These are phyloP conservation scores for Trypethelium eluteriae DNA, from an alignment of 495 filamentous ascomycete genomes.

Conservation along the genomic window DNA sequence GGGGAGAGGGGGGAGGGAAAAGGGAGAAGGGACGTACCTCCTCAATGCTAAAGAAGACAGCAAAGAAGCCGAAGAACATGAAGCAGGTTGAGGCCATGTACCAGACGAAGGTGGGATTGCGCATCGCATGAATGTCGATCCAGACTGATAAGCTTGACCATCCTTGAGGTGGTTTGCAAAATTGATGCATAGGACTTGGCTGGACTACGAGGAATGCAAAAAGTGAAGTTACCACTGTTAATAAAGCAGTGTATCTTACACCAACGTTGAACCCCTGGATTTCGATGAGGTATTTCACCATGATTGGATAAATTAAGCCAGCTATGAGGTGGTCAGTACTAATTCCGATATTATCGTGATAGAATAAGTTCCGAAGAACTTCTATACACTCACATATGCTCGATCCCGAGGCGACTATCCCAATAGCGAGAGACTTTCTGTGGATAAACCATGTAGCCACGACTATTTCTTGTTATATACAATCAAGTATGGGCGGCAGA, in stretches of 20 bases:
- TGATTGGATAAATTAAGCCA: conserved; percentile 36
- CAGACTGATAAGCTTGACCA: conserved; percentile 26
- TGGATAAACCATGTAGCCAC: conserved; percentile 38
- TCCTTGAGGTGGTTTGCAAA: conserved; percentile 18
- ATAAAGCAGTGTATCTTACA: conserved; percentile 26
- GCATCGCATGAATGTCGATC: conserved; percentile 35
- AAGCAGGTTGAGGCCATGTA: conserved; percentile 33
- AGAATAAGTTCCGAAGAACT: background rate
- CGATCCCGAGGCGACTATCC: conserved; percentile 40
- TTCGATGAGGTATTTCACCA: conserved; percentile 32
- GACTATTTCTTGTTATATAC: conserved; percentile 24
- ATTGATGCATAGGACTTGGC: conserved; percentile 30
- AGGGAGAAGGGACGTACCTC: conserved; percentile 25
- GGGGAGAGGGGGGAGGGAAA: background rate
- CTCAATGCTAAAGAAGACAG: conserved; percentile 41
- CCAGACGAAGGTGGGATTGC: conserved; percentile 30
- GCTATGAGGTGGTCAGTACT: conserved; percentile 13
- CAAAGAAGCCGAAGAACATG: conserved; percentile 41
- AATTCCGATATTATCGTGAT: background rate
- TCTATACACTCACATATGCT: conserved; percentile 26
- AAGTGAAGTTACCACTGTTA: conserved; percentile 29
- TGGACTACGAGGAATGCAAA: conserved; percentile 33
- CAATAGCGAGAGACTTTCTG: conserved; percentile 36
- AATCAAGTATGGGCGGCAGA: conserved; percentile 7
- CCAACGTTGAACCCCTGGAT: conserved; percentile 33